Conservation (phyloP, 805 yeast genomes). For the Torulaspora franciscae region DNA sequence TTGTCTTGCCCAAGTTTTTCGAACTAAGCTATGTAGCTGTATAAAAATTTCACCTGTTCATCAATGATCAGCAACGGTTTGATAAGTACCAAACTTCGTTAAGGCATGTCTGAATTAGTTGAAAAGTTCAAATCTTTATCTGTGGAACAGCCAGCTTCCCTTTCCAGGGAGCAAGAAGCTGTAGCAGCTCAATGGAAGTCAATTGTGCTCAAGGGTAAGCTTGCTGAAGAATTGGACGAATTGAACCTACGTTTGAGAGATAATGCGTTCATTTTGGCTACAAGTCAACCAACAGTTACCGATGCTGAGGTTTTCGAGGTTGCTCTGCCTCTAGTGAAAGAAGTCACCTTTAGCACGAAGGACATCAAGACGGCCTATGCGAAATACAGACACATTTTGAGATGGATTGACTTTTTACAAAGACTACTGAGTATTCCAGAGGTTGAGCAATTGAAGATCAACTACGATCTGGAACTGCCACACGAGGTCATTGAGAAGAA, state of each 20-base stretch:
- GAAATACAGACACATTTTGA: conserved; percentile 71
- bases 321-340: conserved; percentile 54
- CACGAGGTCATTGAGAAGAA: conserved; percentile 62
- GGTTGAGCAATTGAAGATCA: conserved; percentile 52
- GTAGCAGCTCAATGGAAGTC: conserved; percentile 75
- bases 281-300: conserved; percentile 52
- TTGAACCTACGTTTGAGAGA: conserved; percentile 67
- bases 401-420: conserved; percentile 92
- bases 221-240: conserved; percentile 49
- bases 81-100: neutral
- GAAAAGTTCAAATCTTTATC: conserved; percentile 28
- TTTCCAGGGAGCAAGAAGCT: conserved; percentile 55
- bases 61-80: neutral
- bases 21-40: neutral
- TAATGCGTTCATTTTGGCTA: conserved; percentile 67
- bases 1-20: neutral
- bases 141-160: conserved; percentile 29
- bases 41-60: conserved; percentile 3
- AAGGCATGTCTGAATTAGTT: conserved; percentile 30
- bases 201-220: conserved; percentile 49
- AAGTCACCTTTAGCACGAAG: conserved; percentile 47
- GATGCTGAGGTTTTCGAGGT: conserved; percentile 68
- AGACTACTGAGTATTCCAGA: conserved; percentile 53
- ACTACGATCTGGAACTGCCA: conserved; percentile 61
- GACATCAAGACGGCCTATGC: conserved; percentile 48